These are phyloP conservation scores for Boeremia lycopersici DNA, from an alignment of 2,329 filamentous ascomycete genomes.

Conservation along the genomic window DNA sequence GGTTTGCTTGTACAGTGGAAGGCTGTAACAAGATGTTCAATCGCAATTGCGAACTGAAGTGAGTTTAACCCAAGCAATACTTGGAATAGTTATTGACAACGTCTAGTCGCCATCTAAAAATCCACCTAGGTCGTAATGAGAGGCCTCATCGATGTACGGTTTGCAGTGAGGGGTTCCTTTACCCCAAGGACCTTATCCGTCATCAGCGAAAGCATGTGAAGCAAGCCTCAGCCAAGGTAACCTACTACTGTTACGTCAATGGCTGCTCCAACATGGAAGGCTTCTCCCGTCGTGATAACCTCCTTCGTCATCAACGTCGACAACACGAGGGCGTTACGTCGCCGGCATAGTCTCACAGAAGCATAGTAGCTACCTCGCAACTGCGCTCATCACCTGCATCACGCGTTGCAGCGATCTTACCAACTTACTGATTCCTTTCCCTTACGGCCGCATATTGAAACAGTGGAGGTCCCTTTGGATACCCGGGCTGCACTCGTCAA, in stretches of 20 bases:
- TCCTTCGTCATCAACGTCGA: slow-evolving; percentile 41
- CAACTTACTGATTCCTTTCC: too few relatives aligned
- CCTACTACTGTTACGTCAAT: slow-evolving; percentile 30
- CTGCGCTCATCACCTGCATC: background rate
- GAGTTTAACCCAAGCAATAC: slow-evolving; percentile 21
- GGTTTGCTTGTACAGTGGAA: slow-evolving; percentile 31
- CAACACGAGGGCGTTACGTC: slow-evolving; percentile 27
- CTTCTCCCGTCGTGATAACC: slow-evolving; percentile 46
- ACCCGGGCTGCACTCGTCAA: too few relatives aligned
- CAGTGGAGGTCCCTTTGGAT: too few relatives aligned
- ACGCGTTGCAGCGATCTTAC: background rate
- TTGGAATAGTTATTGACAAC: slow-evolving; percentile 16
- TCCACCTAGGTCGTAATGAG: slow-evolving; percentile 32
- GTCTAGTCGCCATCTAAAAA: slow-evolving; percentile 42
- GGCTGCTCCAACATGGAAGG: slow-evolving; percentile 37
- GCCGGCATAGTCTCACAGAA: background rate
- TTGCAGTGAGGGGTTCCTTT: slow-evolving; percentile 43
- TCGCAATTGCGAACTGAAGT: slow-evolving; percentile 45
- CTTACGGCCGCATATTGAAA: too few relatives aligned
- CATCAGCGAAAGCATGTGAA: slow-evolving; percentile 37
- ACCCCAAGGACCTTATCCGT: slow-evolving; percentile 43
- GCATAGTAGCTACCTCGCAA: background rate
- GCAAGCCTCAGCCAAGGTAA: slow-evolving; percentile 14
- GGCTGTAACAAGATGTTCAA: slow-evolving; percentile 37
- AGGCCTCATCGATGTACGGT: slow-evolving; percentile 39